Evolutionary conservation across 306 rosid genomes (phyloP), one percentile per base, ranked within the genome.

Genomic region (Malus sieversii): DNA sequence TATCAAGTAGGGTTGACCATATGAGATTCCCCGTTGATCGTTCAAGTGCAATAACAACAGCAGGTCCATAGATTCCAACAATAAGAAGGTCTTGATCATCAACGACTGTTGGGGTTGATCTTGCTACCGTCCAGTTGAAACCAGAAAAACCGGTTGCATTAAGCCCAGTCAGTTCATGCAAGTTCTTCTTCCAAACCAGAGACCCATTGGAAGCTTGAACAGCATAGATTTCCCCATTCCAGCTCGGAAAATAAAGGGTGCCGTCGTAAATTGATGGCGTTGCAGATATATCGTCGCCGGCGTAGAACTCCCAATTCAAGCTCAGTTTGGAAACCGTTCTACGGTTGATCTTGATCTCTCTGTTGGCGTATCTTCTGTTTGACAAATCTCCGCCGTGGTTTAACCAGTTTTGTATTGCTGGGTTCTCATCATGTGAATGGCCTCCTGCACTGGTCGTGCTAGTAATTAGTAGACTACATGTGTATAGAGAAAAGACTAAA

Each of bases 341-440:
- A 10, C 69, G 80, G 71, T 73, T 85, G 74, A 89, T 85, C 75
- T 85, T 87, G 33, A 69, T 45, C 35, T 89, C 90, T 19, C 20
- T 52, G 62, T 66, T 38, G 4, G 91, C 91, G 12, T 82, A 78
- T 82, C 93, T 89, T 78, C 87, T 82, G 63, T 89, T 87, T n/a
- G 71, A 59, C 65, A 85, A 42, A 73, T 89, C 87, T 33, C 89
- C 88, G 1, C 89, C 93, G 53, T 87, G 91, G 85, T 89, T 89
- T 25, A 78, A 16, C 91, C 93, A 87, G 32, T 74, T 44, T 74
- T 81, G 67, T 59, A 45, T n/a, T 33, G 27, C 35, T 1, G 19
- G 15, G 38, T n/a, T 66, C 30, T 22, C 27, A 62, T 11, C 61
- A 75, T n/a, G 6, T 59, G 62, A n/a, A n/a, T 3, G 25, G 62